Base-by-base conservation (phyloP, 2,329 filamentous ascomycete species). In the Corinectria fuckeliana region DNA sequence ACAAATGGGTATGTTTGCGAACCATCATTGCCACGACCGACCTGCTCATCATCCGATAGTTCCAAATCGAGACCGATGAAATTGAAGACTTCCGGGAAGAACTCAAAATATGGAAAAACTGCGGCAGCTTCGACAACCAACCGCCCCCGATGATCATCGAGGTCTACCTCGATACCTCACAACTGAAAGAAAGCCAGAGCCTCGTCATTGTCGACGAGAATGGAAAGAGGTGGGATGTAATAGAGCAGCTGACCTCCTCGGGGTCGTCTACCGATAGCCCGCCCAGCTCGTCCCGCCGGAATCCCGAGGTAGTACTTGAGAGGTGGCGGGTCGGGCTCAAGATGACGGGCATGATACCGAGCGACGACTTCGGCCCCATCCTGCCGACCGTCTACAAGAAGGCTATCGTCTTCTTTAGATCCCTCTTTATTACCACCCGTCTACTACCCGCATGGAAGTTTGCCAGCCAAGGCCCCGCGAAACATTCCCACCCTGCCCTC, bases 311-410 rank as follows among this genome's bases (percentile, higher is more conserved):
- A 56, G 83, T 97, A 51, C 81, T 99, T 63, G 95, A 99, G 78
- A 86, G 94, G 68, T 99, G 95, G 95, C 89, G 84, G 57, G 85
- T 99, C 64, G 90, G 95, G 72, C 82, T 98, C 56, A 91, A 91
- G 72, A 66, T 71, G 32, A 71, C 68, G 14, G 66, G 65, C 50
- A 62, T 85, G 86, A 81, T 57, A 73, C 81, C 73, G 73, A 82
- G 65, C 14, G 81, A 85, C 47, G 86, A 85, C 72, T 91, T 88
- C 72, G 85, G 84, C 7, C 80, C 81, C 10, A 81, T 80, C 28
- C 80, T 98, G 50, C 93, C 95, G 13, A 94, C 92, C 51, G 88
- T 97, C 58, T 99, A 99, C 83, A 99, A 99, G 79, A 95, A 96
- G 78, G 92, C 91, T 69, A 96, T 99, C 64, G 91, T 98, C 66